Evolutionary conservation across 2,329 filamentous ascomycete species (phyloP).

Genomic region (Hypoxylon rubiginosum): DNA sequence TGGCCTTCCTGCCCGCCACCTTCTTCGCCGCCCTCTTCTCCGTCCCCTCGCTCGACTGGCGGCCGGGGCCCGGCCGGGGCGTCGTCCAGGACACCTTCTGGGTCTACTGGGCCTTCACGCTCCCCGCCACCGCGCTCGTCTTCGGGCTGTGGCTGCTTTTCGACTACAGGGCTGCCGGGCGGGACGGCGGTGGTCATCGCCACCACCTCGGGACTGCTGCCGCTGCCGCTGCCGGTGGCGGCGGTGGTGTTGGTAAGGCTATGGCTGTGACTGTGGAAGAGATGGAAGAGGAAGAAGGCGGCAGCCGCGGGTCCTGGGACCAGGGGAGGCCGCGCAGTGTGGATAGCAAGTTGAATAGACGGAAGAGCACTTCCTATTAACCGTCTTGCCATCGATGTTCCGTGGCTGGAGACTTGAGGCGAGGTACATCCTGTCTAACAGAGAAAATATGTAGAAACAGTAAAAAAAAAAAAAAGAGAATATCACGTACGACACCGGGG

Average conservation of each 20-base stretch:
- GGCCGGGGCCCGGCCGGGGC: neutral
- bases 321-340: constrained; percentile 20
- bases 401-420: too few relatives aligned
- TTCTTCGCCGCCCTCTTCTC: constrained; percentile 46
- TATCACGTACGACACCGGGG: neutral
- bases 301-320: too few relatives aligned
- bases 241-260: neutral
- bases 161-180: constrained; percentile 26
- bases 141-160: constrained; percentile 41
- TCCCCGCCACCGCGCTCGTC: constrained; percentile 55
- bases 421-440: too few relatives aligned
- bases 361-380: too few relatives aligned
- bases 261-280: too few relatives aligned
- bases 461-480: neutral
- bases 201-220: too few relatives aligned
- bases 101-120: constrained; percentile 65
- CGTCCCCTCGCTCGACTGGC: constrained; percentile 43
- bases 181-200: too few relatives aligned
- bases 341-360: constrained; percentile 16
- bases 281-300: neutral
- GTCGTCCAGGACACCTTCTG: constrained; percentile 35
- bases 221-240: neutral
- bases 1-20: constrained; percentile 47
- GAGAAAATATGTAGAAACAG: too few relatives aligned
- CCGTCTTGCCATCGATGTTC: too few relatives aligned